Conservation (phyloP, 1,284 basidiomycete species). For the Caloboletus inedulis region DNA sequence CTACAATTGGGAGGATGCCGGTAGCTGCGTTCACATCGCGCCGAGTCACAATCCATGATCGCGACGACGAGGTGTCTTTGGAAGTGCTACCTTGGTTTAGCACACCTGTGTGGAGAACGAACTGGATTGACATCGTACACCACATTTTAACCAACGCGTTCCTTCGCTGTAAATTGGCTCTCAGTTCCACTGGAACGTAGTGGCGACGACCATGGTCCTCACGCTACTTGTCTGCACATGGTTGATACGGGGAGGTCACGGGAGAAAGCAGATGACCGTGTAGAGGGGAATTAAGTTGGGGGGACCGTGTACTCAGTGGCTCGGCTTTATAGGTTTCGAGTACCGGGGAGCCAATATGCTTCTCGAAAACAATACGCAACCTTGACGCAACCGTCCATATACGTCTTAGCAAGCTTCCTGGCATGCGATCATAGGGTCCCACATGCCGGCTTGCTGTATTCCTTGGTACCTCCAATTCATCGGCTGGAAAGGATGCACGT, state of each 20-base stretch:
- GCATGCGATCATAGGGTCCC: slow-evolving; percentile 26
- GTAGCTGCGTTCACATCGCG: slow-evolving; percentile 59
- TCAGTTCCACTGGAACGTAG: slow-evolving; percentile 7
- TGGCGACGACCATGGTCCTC: slow-evolving; percentile 24
- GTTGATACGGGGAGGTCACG: slow-evolving; percentile 1
- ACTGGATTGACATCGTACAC: slow-evolving; percentile 42
- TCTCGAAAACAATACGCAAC: slow-evolving; percentile 28
- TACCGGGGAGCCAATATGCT: slow-evolving; percentile 22
- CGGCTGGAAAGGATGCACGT: slow-evolving; percentile 19
- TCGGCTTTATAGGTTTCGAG: slow-evolving; percentile 31
- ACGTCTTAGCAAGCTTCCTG: slow-evolving; percentile 24
- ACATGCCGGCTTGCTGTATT: slow-evolving; percentile 31
- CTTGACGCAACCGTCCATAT: slow-evolving; percentile 24
- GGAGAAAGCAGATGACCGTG: slow-evolving; percentile 1
- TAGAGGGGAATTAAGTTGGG: slow-evolving; percentile 15
- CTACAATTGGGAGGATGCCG: slow-evolving; percentile 55
- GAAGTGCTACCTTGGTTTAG: slow-evolving; percentile 52
- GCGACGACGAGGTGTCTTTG: slow-evolving; percentile 66
- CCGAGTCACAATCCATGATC: slow-evolving; percentile 64
- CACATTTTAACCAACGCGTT: slow-evolving; percentile 65
- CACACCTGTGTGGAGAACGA: slow-evolving; percentile 1
- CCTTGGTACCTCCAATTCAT: slow-evolving; percentile 14
- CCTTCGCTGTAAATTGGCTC: slow-evolving; percentile 50
- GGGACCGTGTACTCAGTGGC: neutral
- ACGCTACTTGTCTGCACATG: slow-evolving; percentile 61